Conservation (phyloP, 2,329 filamentous ascomycete species). For the Colletotrichum navitas region DNA sequence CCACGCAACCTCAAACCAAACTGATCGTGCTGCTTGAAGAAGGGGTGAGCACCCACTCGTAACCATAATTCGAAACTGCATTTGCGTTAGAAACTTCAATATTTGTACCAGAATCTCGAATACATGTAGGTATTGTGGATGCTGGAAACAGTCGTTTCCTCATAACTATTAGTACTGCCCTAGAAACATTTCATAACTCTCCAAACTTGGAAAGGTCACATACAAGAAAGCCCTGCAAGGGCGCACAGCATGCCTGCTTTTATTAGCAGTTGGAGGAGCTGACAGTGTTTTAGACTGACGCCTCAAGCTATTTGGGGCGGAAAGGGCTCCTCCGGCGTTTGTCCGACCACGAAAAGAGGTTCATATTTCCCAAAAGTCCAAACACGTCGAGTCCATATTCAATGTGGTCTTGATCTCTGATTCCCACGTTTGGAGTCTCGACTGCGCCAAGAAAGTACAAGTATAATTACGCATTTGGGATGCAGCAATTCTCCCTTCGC, state of each 20-base stretch:
- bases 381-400: not conserved
- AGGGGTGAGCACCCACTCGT: not conserved
- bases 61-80: too few species aligned
- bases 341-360: not conserved
- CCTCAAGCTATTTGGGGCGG: conserved; percentile 1
- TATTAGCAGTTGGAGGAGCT: conserved; percentile 6
- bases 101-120: not conserved
- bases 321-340: not conserved
- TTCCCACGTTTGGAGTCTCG: not conserved
- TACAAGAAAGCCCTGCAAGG: conserved; percentile 2
- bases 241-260: conserved; percentile 11
- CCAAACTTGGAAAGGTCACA: conserved; percentile 8
- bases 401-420: not conserved
- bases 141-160: not conserved
- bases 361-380: not conserved
- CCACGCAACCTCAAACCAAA: not conserved
- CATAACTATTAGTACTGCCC: not conserved
- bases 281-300: not conserved
- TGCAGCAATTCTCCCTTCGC: too few species aligned
- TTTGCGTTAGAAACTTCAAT: too few species aligned
- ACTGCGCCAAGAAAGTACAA: not conserved
- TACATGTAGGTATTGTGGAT: conserved; percentile 1
- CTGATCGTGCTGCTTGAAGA: not conserved
- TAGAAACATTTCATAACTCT: conserved; percentile 1
- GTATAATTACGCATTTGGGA: not conserved